These are phyloP conservation scores for Candida golubevii DNA, from an alignment of 805 yeast species.

Conservation along the genomic window DNA sequence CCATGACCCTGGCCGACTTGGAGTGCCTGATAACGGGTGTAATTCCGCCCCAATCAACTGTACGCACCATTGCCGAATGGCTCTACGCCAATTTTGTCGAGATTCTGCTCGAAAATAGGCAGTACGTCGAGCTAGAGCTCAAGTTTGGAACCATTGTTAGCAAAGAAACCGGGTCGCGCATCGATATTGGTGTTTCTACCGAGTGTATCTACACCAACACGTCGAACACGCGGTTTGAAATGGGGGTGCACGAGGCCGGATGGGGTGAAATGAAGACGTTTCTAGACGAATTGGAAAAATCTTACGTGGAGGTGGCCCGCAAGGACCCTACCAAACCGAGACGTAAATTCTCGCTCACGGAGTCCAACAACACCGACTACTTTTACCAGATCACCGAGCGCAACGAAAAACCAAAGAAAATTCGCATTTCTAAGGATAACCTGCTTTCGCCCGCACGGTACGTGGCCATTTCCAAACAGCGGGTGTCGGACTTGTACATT, in stretches of 20 bases:
- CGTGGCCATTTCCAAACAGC: constrained; percentile 66
- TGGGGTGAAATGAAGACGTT: constrained; percentile 54
- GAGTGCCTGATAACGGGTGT: constrained; percentile 65
- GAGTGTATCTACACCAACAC: constrained; percentile 60
- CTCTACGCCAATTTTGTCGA: constrained; percentile 75
- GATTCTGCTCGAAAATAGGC: constrained; percentile 51
- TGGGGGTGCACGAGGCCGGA: constrained; percentile 62
- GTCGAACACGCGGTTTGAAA: constrained; percentile 53
- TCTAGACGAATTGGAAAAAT: constrained; percentile 50
- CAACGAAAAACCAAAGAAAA: constrained; percentile 58
- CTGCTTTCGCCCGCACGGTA: constrained; percentile 59
- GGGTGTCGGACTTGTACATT: constrained; percentile 68
- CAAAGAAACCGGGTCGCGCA: constrained; percentile 56
- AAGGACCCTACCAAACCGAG: constrained; percentile 30
- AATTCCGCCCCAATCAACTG: constrained; percentile 74
- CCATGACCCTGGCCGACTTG: constrained; percentile 33
- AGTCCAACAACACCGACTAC: constrained; percentile 59
- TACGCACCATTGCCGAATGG: constrained; percentile 84
- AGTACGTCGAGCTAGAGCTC: constrained; percentile 62
- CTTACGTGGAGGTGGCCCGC: constrained; percentile 40
- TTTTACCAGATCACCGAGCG: constrained; percentile 59
- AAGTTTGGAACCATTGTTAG: constrained; percentile 71
- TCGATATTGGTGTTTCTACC: constrained; percentile 62
- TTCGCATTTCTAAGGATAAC: constrained; percentile 64
- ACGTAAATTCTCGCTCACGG: constrained; percentile 54